Conservation (phyloP, 164 flowering plant genomes). For the Aristolochia fimbriata region DNA sequence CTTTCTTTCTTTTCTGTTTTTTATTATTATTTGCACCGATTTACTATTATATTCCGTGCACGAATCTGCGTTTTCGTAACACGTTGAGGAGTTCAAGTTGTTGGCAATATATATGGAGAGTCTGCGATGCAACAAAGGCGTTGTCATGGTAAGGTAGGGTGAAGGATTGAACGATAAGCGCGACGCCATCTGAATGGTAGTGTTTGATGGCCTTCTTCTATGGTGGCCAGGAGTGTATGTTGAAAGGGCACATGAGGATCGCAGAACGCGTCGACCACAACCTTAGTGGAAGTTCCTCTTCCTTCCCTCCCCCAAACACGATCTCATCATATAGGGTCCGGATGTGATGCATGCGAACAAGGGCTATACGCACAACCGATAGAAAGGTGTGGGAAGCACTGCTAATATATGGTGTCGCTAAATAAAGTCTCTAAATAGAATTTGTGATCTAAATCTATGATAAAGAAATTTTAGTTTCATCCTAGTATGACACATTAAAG, state of each 20-base stretch:
- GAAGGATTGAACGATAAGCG: slow-evolving; percentile 57
- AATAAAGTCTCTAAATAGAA: no score
- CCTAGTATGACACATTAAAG: no score
- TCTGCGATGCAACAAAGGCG: slow-evolving; percentile 62
- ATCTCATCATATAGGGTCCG: slow-evolving; percentile 80
- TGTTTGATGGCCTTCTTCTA: slow-evolving; percentile 39
- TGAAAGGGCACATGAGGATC: slow-evolving; percentile 89
- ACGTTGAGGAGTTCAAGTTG: slow-evolving; percentile 43
- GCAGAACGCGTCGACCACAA: slow-evolving; percentile 66
- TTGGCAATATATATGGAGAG: slow-evolving; percentile 71
- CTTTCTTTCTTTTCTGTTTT: no score
- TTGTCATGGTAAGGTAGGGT: slow-evolving; percentile 88
- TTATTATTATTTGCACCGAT: no score
- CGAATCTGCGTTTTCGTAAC: no score
- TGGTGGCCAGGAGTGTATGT: slow-evolving; percentile 78
- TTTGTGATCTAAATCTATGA: no score
- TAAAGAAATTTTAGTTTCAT: no score
- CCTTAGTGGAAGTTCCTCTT: slow-evolving; percentile 16
- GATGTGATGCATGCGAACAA: no score
- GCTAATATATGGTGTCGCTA: no score
- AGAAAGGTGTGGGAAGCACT: no score
- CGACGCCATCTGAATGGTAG: slow-evolving; percentile 32
- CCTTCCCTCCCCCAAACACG: slow-evolving; percentile 29
- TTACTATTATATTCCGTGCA: no score
- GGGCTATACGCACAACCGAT: no score